A percentile compares a stretch with the other conserved stretches of the same genome.
Conservation (phyloP, 441 rosid genomes). For the Geranium incanum region DNA sequence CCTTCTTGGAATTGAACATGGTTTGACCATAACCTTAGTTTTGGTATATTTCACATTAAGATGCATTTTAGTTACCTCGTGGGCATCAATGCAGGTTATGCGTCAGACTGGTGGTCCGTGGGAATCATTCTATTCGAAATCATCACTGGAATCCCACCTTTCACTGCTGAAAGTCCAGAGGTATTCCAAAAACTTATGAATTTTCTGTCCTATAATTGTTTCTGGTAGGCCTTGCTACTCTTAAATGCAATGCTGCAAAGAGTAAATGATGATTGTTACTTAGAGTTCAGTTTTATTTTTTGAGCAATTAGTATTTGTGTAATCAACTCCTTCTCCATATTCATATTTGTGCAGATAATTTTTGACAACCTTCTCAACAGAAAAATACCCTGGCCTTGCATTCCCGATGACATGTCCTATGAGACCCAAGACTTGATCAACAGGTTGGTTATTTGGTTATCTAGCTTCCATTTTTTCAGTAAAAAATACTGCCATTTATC, state of each 20-base stretch:
- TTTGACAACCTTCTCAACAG: slow-evolving; percentile 78
- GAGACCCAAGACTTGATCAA: slow-evolving; percentile 77
- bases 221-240: background rate
- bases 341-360: slow-evolving; percentile 44
- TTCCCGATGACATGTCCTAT: slow-evolving; percentile 59
- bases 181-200: slow-evolving; percentile 27
- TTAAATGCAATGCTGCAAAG: background rate
- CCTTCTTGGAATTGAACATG: slow-evolving; percentile 83
- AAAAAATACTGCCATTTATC: background rate
- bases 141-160: slow-evolving; percentile 79
- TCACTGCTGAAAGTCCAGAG: slow-evolving; percentile 64
- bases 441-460: slow-evolving; percentile 39
- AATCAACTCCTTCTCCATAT: slow-evolving; percentile 17
- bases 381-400: slow-evolving; percentile 74
- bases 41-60: slow-evolving; percentile 15
- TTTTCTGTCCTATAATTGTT: slow-evolving; percentile 1
- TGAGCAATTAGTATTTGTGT: background rate
- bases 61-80: slow-evolving; percentile 25
- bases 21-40: slow-evolving; percentile 33
- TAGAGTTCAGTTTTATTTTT: background rate
- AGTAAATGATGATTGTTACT: background rate
- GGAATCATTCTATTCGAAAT: slow-evolving; percentile 80
- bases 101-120: slow-evolving; percentile 89
- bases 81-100: slow-evolving; percentile 50
- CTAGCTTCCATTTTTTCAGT: background rate